Base-by-base conservation (phyloP, 805 yeast species). In the Vanderwaltozyma tropicalis region DNA sequence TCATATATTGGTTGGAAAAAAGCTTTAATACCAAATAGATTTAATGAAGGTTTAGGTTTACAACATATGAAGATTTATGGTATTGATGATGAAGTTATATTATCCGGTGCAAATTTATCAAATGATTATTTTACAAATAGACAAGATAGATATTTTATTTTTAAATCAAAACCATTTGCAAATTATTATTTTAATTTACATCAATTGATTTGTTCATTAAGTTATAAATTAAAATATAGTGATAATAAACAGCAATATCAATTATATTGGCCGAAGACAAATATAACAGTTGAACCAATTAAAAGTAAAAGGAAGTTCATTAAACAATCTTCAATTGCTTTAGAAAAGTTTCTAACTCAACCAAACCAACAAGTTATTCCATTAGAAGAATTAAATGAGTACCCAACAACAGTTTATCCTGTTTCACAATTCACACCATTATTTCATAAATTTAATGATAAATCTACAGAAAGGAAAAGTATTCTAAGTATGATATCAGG, bases 61-160 rank as follows among this genome's bases (percentile, higher is more conserved):
- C 98, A 92, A 59, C 98, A 92, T 55, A 92, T 92, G 97, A 92
- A 92, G 57, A 71, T 92, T 21, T 92, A 92, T 57, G 98, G 98
- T 1, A 78, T 88, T 51, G 98, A 92, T 57, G 76, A 86, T 50
- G 95, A 88, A 53, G 76, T 92, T 30, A 72, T 92, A 15, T 67
- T 92, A 24, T 74, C 83, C 14, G 98, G 97, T 6, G 98, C 98
- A 2, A 92, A 92, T 53, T 67, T 92, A 34, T 85, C 96, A 0
- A 67, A 73, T 27, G 98, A 92, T 61, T 92, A 92, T 59, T 92
- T 92, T 61, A 83, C 95, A 3, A 80, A 89, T 59, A 75, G 98
- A 46, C 98, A 92, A 57, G 98, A 92, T 59, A 67, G 98, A 34
- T 92, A 92, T 61, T 83, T 87, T 49, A 40, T 80, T 13, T 82